Evolutionary conservation across 352 stramenopile species (phyloP).

Genomic region (Pythium brachiatum): DNA sequence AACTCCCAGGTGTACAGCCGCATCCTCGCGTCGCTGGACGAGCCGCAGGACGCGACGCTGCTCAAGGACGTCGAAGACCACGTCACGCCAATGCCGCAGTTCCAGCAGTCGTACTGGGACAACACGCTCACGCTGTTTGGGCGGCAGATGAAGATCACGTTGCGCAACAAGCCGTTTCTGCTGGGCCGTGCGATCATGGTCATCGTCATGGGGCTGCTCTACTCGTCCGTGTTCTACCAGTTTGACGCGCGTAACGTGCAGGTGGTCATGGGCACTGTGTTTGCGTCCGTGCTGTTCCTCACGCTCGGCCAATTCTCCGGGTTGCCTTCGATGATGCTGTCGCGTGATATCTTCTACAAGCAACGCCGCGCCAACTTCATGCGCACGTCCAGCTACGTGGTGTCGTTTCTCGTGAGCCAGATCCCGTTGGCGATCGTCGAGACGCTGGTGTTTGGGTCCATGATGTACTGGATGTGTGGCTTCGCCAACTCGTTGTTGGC

Average conservation of each 20-base stretch:
- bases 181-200: conserved; percentile 22
- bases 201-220: conserved; percentile 26
- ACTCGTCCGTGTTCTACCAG: conserved; percentile 29
- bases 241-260: conserved; percentile 21
- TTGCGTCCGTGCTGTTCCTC: conserved; percentile 60
- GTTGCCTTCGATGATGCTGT: conserved; percentile 57
- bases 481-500: conserved; percentile 9
- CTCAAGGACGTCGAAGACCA: conserved; percentile 11
- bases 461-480: conserved; percentile 81
- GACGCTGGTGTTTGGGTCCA: conserved; percentile 63
- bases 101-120: conserved; percentile 22
- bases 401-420: conserved; percentile 27
- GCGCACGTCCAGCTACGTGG: conserved; percentile 51
- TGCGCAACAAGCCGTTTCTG: conserved; percentile 25
- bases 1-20: conserved; percentile 8
- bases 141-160: conserved; percentile 46
- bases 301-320: conserved; percentile 48
- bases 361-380: conserved; percentile 63
- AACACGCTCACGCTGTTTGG: conserved; percentile 20
- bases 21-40: conserved; percentile 9
- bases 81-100: conserved; percentile 21
- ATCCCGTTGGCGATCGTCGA: conserved; percentile 40
- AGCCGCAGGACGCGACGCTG: conserved; percentile 12
- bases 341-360: conserved; percentile 57
- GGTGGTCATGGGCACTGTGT: conserved; percentile 55